Percentiles rank a stretch among this genome's conserved stretches.
These are phyloP conservation scores for Myxozyma sirexii DNA, from an alignment of 805 yeast species.

Conservation along the genomic window DNA sequence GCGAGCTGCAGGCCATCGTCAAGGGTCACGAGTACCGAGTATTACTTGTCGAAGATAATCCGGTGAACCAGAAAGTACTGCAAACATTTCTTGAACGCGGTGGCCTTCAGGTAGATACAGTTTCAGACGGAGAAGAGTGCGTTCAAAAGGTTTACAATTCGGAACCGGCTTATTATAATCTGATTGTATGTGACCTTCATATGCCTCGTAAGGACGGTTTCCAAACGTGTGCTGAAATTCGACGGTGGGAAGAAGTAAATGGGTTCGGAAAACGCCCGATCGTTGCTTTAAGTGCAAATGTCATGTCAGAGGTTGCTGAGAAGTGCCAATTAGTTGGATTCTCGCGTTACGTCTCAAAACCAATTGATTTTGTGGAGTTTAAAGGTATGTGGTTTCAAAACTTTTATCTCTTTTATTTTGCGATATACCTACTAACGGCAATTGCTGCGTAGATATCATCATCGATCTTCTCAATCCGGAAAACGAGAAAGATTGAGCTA, in stretches of 20 bases:
- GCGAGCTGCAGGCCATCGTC: slow-evolving; percentile 32
- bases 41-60: slow-evolving; percentile 87
- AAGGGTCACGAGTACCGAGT: slow-evolving; percentile 43
- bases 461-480: slow-evolving; percentile 5
- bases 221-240: slow-evolving; percentile 41
- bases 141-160: slow-evolving; percentile 34
- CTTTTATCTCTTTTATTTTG: background rate
- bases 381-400: slow-evolving; percentile 35
- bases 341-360: slow-evolving; percentile 41
- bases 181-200: slow-evolving; percentile 42
- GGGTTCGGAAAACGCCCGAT: slow-evolving; percentile 36
- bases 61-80: slow-evolving; percentile 88
- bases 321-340: slow-evolving; percentile 41
- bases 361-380: slow-evolving; percentile 39
- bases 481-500: too few relatives aligned
- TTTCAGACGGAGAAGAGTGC: slow-evolving; percentile 42
- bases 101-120: slow-evolving; percentile 40
- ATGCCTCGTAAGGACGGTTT: slow-evolving; percentile 46
- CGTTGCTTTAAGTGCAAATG: slow-evolving; percentile 44
- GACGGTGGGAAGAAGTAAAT: slow-evolving; percentile 39
- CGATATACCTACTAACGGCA: background rate
- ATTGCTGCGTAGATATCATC: slow-evolving; percentile 16
- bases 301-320: slow-evolving; percentile 42
- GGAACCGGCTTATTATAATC: slow-evolving; percentile 35
- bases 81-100: slow-evolving; percentile 44